These are phyloP conservation scores for Nidularia pulvinata DNA, from an alignment of 768 basidiomycete species.

Conservation along the genomic window DNA sequence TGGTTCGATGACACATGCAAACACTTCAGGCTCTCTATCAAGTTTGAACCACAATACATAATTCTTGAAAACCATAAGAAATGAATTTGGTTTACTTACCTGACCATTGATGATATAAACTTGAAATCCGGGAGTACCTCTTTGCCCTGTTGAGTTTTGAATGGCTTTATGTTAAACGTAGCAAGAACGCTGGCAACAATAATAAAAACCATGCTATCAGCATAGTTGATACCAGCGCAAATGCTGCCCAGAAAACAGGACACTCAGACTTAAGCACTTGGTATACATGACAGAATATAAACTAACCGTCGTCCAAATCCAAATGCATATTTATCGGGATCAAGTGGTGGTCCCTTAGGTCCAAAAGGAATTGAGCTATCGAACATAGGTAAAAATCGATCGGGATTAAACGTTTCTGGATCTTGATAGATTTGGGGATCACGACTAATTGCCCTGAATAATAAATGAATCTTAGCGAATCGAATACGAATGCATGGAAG, in stretches of 20 bases:
- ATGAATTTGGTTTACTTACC: background rate
- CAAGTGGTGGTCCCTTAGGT: conserved; percentile 11
- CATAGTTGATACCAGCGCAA: background rate
- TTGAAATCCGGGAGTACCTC: background rate
- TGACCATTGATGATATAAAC: background rate
- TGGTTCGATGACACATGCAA: too few relatives aligned
- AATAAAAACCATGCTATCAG: background rate
- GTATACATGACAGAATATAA: background rate
- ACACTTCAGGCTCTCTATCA: too few relatives aligned
- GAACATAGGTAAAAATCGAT: conserved; percentile 21
- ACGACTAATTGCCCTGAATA: background rate
- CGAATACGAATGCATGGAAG: background rate
- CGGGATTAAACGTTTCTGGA: conserved; percentile 17
- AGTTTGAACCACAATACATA: too few relatives aligned
- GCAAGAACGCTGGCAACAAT: background rate
- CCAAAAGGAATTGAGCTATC: conserved; percentile 13
- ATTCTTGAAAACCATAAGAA: too few relatives aligned
- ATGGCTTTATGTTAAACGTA: background rate
- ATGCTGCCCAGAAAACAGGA: background rate
- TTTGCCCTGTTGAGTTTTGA: background rate
- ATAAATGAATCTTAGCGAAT: background rate
- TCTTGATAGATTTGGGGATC: conserved; percentile 1
- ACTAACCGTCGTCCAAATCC: conserved; percentile 22
- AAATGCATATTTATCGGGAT: conserved; percentile 18
- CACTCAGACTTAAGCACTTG: too few relatives aligned